Base-by-base conservation (phyloP, 1,284 basidiomycete genomes). In the Takashimella koratensis region DNA sequence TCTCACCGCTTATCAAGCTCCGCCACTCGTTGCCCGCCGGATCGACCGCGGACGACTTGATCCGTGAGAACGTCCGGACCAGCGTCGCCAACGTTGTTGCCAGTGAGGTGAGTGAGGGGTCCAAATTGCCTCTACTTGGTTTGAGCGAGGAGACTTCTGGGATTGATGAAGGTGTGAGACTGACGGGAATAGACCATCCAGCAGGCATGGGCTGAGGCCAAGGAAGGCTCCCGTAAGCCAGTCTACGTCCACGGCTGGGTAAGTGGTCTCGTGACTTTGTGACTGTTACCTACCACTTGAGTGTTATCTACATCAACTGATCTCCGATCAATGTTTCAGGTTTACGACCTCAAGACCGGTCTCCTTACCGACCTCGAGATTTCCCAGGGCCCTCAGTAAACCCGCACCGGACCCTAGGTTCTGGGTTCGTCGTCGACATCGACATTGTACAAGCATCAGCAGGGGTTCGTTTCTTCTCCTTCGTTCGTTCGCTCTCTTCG, bases 211-310 rank as follows among this genome's bases (percentile, higher is more conserved):
- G 80, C 78, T 39, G 71, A 79, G 52, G 82, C 82, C 26, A 85
- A 82, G 73, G 61, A 70, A 16, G 65, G 67, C 8, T 52, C 65
- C 45, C 62, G 66, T 51, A 56, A 60, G 46, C 41, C 55, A 22
- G 78, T 92, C 40, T 82, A 78, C 72, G 83, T 93, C 8, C 89
- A 94, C 66, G 90, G 90, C 2, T 90, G 87, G 86, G 59, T 67
- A 47, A 62, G 68, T 67, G 30, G 16, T 36, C 8, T n/a, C n/a
- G n/a, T n/a, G n/a, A n/a, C n/a, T n/a, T n/a, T n/a, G n/a, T n/a
- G n/a, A n/a, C n/a, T n/a, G n/a, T n/a, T n/a, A n/a, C n/a, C n/a
- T n/a, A n/a, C n/a, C n/a, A n/a, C n/a, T n/a, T n/a, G n/a, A n/a
- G n/a, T n/a, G n/a, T n/a, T n/a, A n/a, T n/a, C n/a, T n/a, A n/a